phyloP scores from a whole-genome alignment of 768 basidiomycete species.

The Trametes maxima region DNA sequence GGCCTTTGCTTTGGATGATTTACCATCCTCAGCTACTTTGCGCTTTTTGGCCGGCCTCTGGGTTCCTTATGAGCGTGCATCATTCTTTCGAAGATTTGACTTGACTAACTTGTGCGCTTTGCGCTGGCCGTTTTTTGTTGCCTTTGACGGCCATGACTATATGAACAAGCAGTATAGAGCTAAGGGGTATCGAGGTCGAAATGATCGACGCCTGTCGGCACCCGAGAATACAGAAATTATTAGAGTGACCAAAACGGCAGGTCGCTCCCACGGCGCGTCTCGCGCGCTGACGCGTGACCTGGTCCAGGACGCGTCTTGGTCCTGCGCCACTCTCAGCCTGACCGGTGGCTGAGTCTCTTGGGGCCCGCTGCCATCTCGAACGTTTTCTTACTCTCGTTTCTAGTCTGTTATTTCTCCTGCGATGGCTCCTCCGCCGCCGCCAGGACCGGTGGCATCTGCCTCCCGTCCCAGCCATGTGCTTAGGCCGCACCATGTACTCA shows the following conservation, averaged over 20 bases:
- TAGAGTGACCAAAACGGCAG: background rate
- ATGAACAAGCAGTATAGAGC: background rate
- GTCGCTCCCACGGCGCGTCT: slow-evolving; percentile 15
- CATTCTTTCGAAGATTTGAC: background rate
- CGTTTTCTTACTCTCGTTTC: background rate
- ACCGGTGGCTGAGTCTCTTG: background rate
- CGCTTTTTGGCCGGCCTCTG: slow-evolving; percentile 60
- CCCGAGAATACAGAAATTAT: slow-evolving; percentile 13
- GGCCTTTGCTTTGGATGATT: slow-evolving; percentile 36
- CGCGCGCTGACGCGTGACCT: slow-evolving; percentile 10
- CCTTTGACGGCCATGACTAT: slow-evolving; percentile 26
- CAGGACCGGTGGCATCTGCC: slow-evolving; percentile 35
- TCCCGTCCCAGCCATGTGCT: slow-evolving; percentile 69
- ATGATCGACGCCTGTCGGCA: background rate
- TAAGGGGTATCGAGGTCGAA: background rate
- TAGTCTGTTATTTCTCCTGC: background rate
- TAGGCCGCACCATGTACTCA: slow-evolving; percentile 74
- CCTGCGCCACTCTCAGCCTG: background rate
- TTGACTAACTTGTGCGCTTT: slow-evolving; percentile 33
- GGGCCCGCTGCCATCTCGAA: background rate
- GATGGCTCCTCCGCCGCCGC: background rate
- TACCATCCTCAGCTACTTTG: slow-evolving; percentile 45
- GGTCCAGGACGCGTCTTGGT: background rate
- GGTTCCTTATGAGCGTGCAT: slow-evolving; percentile 2
- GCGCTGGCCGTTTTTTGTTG: slow-evolving; percentile 36